Evolutionary conservation across 371 early-diverging fungal species (phyloP).

Genomic region (Mortierella polycephala): DNA sequence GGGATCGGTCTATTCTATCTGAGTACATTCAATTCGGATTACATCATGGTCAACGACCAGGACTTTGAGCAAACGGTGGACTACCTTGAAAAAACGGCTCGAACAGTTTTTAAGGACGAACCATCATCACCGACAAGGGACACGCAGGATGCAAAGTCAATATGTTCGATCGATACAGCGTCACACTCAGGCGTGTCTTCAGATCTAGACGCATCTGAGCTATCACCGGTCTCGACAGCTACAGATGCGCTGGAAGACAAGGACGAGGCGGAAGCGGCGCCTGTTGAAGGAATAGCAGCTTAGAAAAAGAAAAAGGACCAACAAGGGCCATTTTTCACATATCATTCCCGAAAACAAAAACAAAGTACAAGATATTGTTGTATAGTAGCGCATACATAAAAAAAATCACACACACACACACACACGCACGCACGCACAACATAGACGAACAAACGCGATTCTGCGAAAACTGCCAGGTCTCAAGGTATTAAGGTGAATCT

Average conservation of each 20-base stretch:
- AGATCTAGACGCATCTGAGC: constrained; percentile 19
- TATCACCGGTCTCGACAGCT: constrained; percentile 35
- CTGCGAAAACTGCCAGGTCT: too few relatives aligned
- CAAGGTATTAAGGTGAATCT: too few relatives aligned
- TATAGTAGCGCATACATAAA: not conserved
- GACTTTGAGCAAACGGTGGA: constrained; percentile 35
- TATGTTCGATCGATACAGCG: constrained; percentile 29
- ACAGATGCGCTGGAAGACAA: constrained; percentile 9
- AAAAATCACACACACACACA: too few relatives aligned
- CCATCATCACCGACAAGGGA: constrained; percentile 9
- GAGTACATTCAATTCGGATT: constrained; percentile 49
- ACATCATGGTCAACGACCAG: constrained; percentile 49
- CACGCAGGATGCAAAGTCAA: constrained; percentile 13
- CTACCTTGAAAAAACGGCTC: not conserved
- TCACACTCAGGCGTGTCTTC: constrained; percentile 22
- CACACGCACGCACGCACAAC: too few relatives aligned
- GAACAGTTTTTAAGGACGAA: constrained; percentile 4
- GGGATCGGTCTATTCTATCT: constrained; percentile 42
- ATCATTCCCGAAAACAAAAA: constrained; percentile 1
- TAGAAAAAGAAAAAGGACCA: not conserved
- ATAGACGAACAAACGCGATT: too few relatives aligned
- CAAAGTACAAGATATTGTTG: not conserved
- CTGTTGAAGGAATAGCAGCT: constrained; percentile 1
- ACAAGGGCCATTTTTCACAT: not conserved
- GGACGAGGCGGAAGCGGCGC: not conserved